phyloP scores from a whole-genome alignment of 345 rosid species.

The Pseudoturritis turrita region DNA sequence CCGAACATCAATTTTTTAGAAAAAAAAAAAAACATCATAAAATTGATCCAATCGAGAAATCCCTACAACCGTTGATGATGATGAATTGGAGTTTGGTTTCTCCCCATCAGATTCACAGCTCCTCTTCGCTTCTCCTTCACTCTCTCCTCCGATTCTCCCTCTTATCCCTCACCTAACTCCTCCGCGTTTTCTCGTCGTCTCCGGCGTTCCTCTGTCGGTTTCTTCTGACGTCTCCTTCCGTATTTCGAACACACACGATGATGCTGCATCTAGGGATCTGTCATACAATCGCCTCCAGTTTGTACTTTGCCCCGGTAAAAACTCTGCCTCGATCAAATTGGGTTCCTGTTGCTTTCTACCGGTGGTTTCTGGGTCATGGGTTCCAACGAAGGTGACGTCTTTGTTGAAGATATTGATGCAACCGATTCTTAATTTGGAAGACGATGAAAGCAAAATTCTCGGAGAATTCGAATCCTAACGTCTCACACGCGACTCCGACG shows the following conservation, averaged over 20 bases:
- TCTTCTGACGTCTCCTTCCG: slow-evolving; percentile 28
- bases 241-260: slow-evolving; percentile 7
- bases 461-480: no score
- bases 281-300: slow-evolving; percentile 53
- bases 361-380: slow-evolving; percentile 31
- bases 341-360: slow-evolving; percentile 43
- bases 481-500: no score
- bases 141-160: slow-evolving; percentile 37
- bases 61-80: no score
- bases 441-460: no score
- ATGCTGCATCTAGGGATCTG: slow-evolving; percentile 19
- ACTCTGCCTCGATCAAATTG: slow-evolving; percentile 47
- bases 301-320: slow-evolving; percentile 33
- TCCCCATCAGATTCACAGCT: slow-evolving; percentile 33
- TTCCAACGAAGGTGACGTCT: slow-evolving; percentile 32
- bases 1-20: no score
- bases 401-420: slow-evolving; percentile 45
- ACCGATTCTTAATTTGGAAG: slow-evolving; percentile 25
- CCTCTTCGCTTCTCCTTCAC: slow-evolving; percentile 44
- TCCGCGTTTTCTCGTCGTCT: slow-evolving; percentile 46
- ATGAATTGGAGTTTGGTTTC: no score
- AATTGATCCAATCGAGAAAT: no score
- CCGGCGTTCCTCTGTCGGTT: slow-evolving; percentile 38
- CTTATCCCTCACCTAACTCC: no score
- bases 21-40: no score